These are phyloP conservation scores for Rhododendron henanense DNA, from an alignment of 148 eudicot genomes.

Conservation along the genomic window DNA sequence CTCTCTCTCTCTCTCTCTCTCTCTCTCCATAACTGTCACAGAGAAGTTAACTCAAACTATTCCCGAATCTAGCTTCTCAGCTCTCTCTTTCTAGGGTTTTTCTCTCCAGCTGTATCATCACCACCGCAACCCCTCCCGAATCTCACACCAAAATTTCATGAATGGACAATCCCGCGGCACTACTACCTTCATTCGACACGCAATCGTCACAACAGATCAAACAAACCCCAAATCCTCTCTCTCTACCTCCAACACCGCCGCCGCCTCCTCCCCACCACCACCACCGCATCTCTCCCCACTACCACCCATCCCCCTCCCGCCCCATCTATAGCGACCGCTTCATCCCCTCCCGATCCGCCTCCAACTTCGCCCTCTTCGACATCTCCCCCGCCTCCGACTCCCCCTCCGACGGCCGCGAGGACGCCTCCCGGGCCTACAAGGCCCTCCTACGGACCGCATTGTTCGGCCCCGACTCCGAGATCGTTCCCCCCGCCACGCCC, in stretches of 20 bases:
- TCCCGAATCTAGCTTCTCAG: background rate
- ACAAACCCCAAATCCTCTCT: conserved; percentile 19
- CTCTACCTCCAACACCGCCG: conserved; percentile 8
- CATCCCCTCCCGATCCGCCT: conserved; percentile 70
- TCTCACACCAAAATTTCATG: background rate
- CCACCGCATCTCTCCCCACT: conserved; percentile 25
- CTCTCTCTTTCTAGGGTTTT: conserved; percentile 15
- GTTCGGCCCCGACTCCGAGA: conserved; percentile 62
- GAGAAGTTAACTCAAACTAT: background rate
- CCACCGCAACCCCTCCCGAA: background rate
- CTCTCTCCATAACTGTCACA: too few species aligned
- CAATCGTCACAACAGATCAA: conserved; percentile 22
- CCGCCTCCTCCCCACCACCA: conserved; percentile 27
- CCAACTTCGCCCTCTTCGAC: conserved; percentile 68
- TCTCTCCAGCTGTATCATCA: background rate
- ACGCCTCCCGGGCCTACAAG: conserved; percentile 42
- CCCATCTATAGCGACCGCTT: conserved; percentile 74
- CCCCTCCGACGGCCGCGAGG: conserved; percentile 33
- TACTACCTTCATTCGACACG: background rate
- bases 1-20: background rate
- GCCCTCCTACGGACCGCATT: conserved; percentile 59
- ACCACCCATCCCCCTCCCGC: conserved; percentile 61
- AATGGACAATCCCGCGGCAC: conserved; percentile 14
- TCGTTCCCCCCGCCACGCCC: conserved; percentile 57
- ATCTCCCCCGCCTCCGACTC: conserved; percentile 25